These are phyloP conservation scores for Nemania serpens DNA, from an alignment of 2,329 filamentous ascomycete species.

Conservation along the genomic window DNA sequence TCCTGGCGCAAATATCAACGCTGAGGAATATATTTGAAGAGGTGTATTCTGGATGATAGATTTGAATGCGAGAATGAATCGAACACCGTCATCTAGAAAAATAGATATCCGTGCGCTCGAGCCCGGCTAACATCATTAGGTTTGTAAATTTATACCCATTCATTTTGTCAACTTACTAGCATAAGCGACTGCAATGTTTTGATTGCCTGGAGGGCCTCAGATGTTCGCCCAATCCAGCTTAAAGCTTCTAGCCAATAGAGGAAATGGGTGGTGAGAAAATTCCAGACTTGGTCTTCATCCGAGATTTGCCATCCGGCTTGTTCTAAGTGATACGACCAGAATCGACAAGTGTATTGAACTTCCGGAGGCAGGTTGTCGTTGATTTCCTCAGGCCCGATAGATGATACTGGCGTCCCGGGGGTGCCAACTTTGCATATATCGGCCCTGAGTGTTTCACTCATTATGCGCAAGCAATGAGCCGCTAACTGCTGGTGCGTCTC, in stretches of 20 bases:
- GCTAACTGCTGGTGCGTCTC: conserved; percentile 3
- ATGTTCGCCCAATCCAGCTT: conserved; percentile 34
- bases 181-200: neutral
- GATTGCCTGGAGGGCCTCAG: neutral
- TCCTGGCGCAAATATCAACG: neutral
- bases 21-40: neutral
- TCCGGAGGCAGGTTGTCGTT: conserved; percentile 11
- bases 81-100: neutral
- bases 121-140: neutral
- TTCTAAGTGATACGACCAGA: conserved; percentile 39
- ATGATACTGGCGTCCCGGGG: conserved; percentile 38
- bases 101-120: neutral
- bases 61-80: neutral
- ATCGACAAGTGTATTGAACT: conserved; percentile 39
- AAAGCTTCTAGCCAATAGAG: conserved; percentile 45
- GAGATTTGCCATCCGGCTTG: conserved; percentile 33
- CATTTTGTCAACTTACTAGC: neutral
- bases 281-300: conserved; percentile 33
- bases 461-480: conserved; percentile 35
- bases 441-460: conserved; percentile 30
- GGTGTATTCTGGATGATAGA: neutral
- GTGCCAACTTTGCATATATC: neutral
- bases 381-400: neutral
- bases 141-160: neutral
- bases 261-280: conserved; percentile 40